These are phyloP conservation scores for Metschnikowia chrysomelidarum DNA, from an alignment of 805 yeast species.

Conservation along the genomic window DNA sequence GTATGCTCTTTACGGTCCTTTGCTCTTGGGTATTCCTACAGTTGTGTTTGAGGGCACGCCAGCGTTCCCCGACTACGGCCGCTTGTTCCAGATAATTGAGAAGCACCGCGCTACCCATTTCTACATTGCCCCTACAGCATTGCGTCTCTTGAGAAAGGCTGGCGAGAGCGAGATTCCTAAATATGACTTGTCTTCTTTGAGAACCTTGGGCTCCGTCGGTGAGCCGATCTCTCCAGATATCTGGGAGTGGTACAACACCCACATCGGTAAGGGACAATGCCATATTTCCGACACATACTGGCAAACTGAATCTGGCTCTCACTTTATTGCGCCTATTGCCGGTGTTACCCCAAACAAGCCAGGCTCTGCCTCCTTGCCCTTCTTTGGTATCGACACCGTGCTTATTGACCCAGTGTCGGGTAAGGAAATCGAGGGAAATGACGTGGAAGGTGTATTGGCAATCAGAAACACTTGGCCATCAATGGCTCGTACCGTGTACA, in stretches of 20 bases:
- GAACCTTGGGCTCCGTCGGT: slow-evolving; percentile 80
- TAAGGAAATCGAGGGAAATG: slow-evolving; percentile 61
- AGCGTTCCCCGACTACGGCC: slow-evolving; percentile 74
- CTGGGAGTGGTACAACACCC: slow-evolving; percentile 82
- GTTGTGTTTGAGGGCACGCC: slow-evolving; percentile 87
- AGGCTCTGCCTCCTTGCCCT: slow-evolving; percentile 82
- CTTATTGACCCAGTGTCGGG: slow-evolving; percentile 76
- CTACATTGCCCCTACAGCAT: slow-evolving; percentile 83
- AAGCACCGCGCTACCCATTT: slow-evolving; percentile 72
- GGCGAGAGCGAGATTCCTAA: slow-evolving; percentile 63
- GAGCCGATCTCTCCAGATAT: slow-evolving; percentile 84
- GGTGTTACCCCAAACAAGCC: slow-evolving; percentile 78
- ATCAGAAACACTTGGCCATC: slow-evolving; percentile 79
- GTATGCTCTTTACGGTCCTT: slow-evolving; percentile 79
- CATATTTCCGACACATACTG: slow-evolving; percentile 83
- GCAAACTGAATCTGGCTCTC: slow-evolving; percentile 88
- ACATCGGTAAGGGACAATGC: slow-evolving; percentile 66
- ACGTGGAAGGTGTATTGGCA: slow-evolving; percentile 80
- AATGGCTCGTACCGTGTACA: slow-evolving; percentile 80
- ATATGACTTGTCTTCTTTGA: slow-evolving; percentile 60
- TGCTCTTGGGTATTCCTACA: slow-evolving; percentile 72
- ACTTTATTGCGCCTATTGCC: slow-evolving; percentile 73
- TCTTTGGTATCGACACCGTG: slow-evolving; percentile 75
- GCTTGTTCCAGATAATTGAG: slow-evolving; percentile 79
- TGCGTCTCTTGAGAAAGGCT: slow-evolving; percentile 71